phyloP scores from a whole-genome alignment of 495 filamentous ascomycete genomes.

The Mytilinidion resinicola region DNA sequence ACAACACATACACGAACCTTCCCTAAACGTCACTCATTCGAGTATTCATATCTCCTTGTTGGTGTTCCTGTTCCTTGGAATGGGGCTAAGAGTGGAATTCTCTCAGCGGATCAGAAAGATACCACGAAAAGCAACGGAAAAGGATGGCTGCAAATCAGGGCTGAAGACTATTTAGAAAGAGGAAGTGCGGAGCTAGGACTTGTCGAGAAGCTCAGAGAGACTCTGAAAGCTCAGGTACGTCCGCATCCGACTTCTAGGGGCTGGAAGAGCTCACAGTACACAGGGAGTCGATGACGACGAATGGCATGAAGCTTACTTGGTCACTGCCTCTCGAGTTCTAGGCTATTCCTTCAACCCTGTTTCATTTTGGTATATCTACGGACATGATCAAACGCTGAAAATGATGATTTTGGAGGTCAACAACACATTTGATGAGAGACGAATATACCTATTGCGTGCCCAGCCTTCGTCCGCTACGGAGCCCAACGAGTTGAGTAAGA shows the following conservation, averaged over 20 bases:
- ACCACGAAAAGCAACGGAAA: background rate
- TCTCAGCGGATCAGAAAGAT: slow-evolving; percentile 43
- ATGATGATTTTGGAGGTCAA: slow-evolving; percentile 71
- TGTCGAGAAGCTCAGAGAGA: slow-evolving; percentile 52
- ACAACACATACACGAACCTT: slow-evolving; percentile 57
- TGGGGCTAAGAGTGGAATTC: slow-evolving; percentile 46
- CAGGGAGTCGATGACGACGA: slow-evolving; percentile 45
- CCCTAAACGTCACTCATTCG: slow-evolving; percentile 58
- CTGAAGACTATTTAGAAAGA: slow-evolving; percentile 54
- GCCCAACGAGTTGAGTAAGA: slow-evolving; percentile 3
- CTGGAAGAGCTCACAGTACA: background rate
- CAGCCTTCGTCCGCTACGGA: slow-evolving; percentile 24
- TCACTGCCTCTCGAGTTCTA: slow-evolving; percentile 61
- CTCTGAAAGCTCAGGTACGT: slow-evolving; percentile 47
- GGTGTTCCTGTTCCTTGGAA: slow-evolving; percentile 60
- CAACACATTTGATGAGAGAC: slow-evolving; percentile 69
- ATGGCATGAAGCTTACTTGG: slow-evolving; percentile 61
- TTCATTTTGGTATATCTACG: slow-evolving; percentile 77
- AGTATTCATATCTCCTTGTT: slow-evolving; percentile 59
- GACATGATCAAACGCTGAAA: slow-evolving; percentile 48
- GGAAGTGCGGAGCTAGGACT: slow-evolving; percentile 43
- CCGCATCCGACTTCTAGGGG: background rate
- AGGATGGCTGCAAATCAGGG: slow-evolving; percentile 52
- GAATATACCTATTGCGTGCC: slow-evolving; percentile 50
- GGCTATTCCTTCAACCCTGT: slow-evolving; percentile 71